Evolutionary conservation across 2,329 filamentous ascomycete species (phyloP).

Genomic region (Phaeosphaeriaceae sp.): DNA sequence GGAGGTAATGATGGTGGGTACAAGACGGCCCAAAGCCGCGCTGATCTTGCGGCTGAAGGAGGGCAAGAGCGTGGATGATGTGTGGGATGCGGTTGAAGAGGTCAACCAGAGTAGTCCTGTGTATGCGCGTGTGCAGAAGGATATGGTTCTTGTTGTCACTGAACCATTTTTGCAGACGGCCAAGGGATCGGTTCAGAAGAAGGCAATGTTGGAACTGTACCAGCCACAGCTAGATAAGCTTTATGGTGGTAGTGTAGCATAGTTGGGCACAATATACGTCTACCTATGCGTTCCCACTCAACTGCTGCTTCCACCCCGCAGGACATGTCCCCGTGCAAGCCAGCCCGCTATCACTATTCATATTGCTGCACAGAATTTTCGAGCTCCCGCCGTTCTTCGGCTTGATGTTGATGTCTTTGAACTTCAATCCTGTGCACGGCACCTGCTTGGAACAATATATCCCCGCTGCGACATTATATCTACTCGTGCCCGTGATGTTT

Average conservation of each 20-base stretch:
- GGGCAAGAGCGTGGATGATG: conserved; percentile 48
- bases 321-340: conserved; percentile 35
- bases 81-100: conserved; percentile 55
- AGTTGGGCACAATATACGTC: background rate
- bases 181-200: conserved; percentile 56
- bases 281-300: conserved; percentile 28
- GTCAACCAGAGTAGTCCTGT: conserved; percentile 52
- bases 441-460: conserved; percentile 49
- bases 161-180: conserved; percentile 56
- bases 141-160: conserved; percentile 52
- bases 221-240: conserved; percentile 13
- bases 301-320: conserved; percentile 30
- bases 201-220: conserved; percentile 51
- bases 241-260: conserved; percentile 1
- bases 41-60: conserved; percentile 32
- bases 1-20: conserved; percentile 43
- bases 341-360: conserved; percentile 35
- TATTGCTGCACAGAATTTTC: conserved; percentile 34
- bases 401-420: conserved; percentile 56
- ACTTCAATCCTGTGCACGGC: conserved; percentile 56
- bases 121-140: conserved; percentile 53
- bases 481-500: conserved; percentile 58
- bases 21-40: conserved; percentile 33
- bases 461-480: conserved; percentile 58
- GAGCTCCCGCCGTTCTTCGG: conserved; percentile 31